phyloP scores from a whole-genome alignment of 768 basidiomycete species.

The Amanita inopinata region DNA sequence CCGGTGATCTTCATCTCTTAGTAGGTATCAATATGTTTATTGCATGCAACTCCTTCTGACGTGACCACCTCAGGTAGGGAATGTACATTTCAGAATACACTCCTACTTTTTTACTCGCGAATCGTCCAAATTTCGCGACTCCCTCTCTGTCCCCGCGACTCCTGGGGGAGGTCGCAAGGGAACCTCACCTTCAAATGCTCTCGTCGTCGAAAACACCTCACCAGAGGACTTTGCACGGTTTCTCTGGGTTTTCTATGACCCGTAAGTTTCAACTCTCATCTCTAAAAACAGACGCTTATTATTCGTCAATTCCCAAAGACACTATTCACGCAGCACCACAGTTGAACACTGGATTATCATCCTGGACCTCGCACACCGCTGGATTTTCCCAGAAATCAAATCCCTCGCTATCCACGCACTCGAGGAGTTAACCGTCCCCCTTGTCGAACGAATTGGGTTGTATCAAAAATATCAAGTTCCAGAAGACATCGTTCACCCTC shows the following conservation, averaged over 20 bases:
- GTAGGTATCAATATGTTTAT: slow-evolving; percentile 23
- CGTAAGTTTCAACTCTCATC: slow-evolving; percentile 21
- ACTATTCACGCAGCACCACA: slow-evolving; percentile 23
- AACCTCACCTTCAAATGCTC: slow-evolving; percentile 28
- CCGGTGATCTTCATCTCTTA: slow-evolving; percentile 44
- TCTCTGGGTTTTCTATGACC: slow-evolving; percentile 49
- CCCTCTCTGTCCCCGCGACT: slow-evolving; percentile 22
- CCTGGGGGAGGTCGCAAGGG: slow-evolving; percentile 25
- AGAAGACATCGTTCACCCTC: slow-evolving; percentile 36
- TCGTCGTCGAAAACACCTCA: slow-evolving; percentile 29
- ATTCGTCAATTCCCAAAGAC: slow-evolving; percentile 38
- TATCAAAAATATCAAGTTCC: slow-evolving; percentile 47
- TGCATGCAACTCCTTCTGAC: background rate
- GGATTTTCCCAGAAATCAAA: slow-evolving; percentile 25
- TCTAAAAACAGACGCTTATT: slow-evolving; percentile 46
- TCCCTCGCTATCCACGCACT: background rate
- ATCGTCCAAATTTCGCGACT: slow-evolving; percentile 34
- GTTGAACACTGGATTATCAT: slow-evolving; percentile 46
- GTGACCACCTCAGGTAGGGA: slow-evolving; percentile 35
- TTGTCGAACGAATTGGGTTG: slow-evolving; percentile 27
- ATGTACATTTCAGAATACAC: slow-evolving; percentile 47
- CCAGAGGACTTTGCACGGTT: slow-evolving; percentile 33
- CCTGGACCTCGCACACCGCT: slow-evolving; percentile 41
- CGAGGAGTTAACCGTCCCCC: background rate
- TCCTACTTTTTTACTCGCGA: slow-evolving; percentile 58